A percentile compares a stretch with the other conserved stretches of the same genome.
These are phyloP conservation scores for Elsinoe fawcettii DNA, from an alignment of 2,329 filamentous ascomycete species.

Conservation along the genomic window DNA sequence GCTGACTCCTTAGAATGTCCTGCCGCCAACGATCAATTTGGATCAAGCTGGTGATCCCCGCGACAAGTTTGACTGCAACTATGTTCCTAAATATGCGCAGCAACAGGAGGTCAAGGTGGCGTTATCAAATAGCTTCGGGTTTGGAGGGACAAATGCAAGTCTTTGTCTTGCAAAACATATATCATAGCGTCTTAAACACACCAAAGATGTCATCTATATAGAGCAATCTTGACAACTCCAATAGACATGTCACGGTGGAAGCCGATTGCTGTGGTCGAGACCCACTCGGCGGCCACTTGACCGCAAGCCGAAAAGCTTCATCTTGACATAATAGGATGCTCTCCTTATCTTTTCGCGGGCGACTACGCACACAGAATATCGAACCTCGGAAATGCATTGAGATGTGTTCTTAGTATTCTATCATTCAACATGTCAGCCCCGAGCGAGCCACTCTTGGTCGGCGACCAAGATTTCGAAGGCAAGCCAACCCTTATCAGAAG, in stretches of 20 bases:
- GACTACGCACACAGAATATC: not conserved
- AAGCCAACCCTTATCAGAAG: constrained; percentile 18
- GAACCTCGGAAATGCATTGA: not conserved
- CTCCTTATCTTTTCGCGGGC: not conserved
- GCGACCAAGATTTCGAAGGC: not conserved
- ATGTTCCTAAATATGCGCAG: constrained; percentile 67
- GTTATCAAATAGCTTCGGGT: constrained; percentile 93
- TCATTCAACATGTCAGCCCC: not conserved
- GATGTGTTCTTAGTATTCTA: not conserved
- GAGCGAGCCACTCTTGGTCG: not conserved
- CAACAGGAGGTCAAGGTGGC: constrained; percentile 63
- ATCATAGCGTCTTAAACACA: constrained; percentile 14
- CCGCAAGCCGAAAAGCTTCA: constrained; percentile 1
- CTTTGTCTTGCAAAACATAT: constrained; percentile 60
- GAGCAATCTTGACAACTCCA: not conserved
- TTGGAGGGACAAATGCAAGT: constrained; percentile 91
- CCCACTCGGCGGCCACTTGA: not conserved
- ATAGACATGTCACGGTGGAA: not conserved
- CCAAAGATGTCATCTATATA: not conserved
- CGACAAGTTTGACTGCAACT: constrained; percentile 70
- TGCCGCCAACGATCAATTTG: constrained; percentile 85
- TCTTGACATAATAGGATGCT: constrained; percentile 7
- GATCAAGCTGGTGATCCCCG: constrained; percentile 52
- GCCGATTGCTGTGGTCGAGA: not conserved
- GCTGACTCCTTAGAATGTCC: constrained; percentile 49